Evolutionary conservation across 2,329 filamentous ascomycete genomes (phyloP).

Genomic region (Fusarium foetens): DNA sequence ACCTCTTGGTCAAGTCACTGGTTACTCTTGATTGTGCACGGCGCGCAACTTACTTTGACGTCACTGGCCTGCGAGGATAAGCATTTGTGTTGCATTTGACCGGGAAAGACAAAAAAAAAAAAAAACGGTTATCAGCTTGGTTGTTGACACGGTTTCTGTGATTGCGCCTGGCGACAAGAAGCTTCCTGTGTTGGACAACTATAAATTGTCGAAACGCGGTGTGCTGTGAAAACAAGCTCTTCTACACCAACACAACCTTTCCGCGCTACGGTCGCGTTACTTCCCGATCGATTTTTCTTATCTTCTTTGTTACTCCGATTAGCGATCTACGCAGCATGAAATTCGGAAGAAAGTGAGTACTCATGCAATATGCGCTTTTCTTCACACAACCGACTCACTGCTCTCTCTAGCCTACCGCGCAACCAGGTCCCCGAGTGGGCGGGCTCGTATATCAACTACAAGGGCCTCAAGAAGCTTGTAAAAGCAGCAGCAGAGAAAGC

Average conservation of each 20-base stretch:
- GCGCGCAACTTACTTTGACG: constrained; percentile 30
- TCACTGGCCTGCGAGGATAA: constrained; percentile 8
- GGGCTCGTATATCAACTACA: constrained; percentile 87
- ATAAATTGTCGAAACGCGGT: constrained; percentile 21
- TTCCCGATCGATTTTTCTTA: constrained; percentile 2
- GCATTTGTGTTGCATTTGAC: constrained; percentile 15
- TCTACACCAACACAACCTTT: not conserved
- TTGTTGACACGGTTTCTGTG: not conserved
- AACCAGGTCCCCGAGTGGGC: constrained; percentile 92
- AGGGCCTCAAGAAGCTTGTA: constrained; percentile 93
- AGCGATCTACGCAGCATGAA: constrained; percentile 59
- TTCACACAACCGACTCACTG: constrained; percentile 22
- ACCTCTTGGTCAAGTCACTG: constrained; percentile 26
- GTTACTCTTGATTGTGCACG: constrained; percentile 27
- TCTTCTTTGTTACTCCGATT: constrained; percentile 10
- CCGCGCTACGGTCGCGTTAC: constrained; percentile 3
- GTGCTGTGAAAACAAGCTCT: constrained; percentile 10
- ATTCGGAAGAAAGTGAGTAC: constrained; percentile 69
- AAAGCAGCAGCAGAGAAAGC: constrained; percentile 76
- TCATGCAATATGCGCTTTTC: not conserved
- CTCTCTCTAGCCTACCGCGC: constrained; percentile 69
- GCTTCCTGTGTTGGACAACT: constrained; percentile 12
- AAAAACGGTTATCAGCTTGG: not conserved
- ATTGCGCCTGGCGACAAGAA: constrained; percentile 1
- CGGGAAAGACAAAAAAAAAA: not conserved